Evolutionary conservation across 2,329 filamentous ascomycete species (phyloP).

Genomic region (Epichloe scottii): DNA sequence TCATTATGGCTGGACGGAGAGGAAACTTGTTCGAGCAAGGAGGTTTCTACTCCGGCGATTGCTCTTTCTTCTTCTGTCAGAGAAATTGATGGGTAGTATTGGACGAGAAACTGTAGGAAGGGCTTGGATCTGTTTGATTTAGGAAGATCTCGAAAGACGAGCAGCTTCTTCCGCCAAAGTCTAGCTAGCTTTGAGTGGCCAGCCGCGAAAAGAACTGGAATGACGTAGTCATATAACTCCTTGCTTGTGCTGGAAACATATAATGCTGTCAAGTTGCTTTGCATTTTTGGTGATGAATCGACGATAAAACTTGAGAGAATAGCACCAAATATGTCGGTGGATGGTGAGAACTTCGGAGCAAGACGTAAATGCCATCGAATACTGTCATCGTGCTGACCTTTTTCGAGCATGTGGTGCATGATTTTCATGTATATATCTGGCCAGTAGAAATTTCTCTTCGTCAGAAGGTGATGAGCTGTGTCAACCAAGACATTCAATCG

Average conservation of each 20-base stretch:
- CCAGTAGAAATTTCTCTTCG: constrained; percentile 29
- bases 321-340: constrained; percentile 26
- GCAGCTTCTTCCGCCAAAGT: constrained; percentile 33
- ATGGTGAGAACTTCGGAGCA: constrained; percentile 29
- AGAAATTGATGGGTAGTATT: constrained; percentile 30
- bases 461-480: constrained; percentile 22
- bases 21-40: background rate
- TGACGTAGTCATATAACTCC: constrained; percentile 35
- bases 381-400: constrained; percentile 24
- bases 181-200: constrained; percentile 32
- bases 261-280: constrained; percentile 29
- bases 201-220: constrained; percentile 37
- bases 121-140: constrained; percentile 26
- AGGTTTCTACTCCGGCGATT: constrained; percentile 6
- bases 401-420: constrained; percentile 29
- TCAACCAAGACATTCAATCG: constrained; percentile 16
- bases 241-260: constrained; percentile 32
- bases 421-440: constrained; percentile 37
- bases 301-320: constrained; percentile 31
- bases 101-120: constrained; percentile 35
- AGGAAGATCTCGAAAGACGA: constrained; percentile 30
- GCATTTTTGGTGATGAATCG: constrained; percentile 23
- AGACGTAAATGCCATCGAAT: constrained; percentile 37
- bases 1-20: background rate
- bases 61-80: constrained; percentile 26